A percentile compares a stretch with the other conserved stretches of the same genome.
These are phyloP conservation scores for Arabidopsis arenosa DNA, from an alignment of 345 rosid species.

Conservation along the genomic window DNA sequence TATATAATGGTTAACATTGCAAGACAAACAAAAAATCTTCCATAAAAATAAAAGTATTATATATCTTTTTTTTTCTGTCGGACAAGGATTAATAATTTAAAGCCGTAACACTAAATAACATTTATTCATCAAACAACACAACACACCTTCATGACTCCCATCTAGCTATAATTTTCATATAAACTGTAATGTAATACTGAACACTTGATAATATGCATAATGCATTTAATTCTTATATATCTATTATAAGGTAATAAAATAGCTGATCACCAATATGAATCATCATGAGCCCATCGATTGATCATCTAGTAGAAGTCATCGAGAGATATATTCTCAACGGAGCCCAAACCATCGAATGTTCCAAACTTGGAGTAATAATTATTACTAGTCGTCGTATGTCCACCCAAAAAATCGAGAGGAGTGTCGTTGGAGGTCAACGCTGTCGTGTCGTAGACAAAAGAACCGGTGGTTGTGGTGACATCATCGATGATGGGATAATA, in stretches of 20 bases:
- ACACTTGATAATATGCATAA: conserved; percentile 30
- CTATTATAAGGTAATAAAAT: not conserved
- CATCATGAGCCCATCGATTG: conserved; percentile 28
- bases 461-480: conserved; percentile 32
- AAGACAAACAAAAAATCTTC: not conserved
- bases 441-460: conserved; percentile 85
- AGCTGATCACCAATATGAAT: conserved; percentile 38
- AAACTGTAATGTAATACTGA: conserved; percentile 30
- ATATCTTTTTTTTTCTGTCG: not conserved
- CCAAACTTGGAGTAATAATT: conserved; percentile 56
- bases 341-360: conserved; percentile 67
- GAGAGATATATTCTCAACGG: conserved; percentile 77
- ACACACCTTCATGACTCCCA: conserved; percentile 16
- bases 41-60: not conserved
- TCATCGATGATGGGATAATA: conserved; percentile 57
- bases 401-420: conserved; percentile 87
- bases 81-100: conserved; percentile 25
- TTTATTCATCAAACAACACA: conserved; percentile 23
- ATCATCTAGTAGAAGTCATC: conserved; percentile 69
- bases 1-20: not conserved
- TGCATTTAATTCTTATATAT: conserved; percentile 20
- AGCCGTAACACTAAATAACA: conserved; percentile 34
- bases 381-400: conserved; percentile 51
- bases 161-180: conserved; percentile 33
- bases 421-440: conserved; percentile 66